phyloP scores from a whole-genome alignment of 176 grass and related monocot species.

The Coix lacrymajobi region DNA sequence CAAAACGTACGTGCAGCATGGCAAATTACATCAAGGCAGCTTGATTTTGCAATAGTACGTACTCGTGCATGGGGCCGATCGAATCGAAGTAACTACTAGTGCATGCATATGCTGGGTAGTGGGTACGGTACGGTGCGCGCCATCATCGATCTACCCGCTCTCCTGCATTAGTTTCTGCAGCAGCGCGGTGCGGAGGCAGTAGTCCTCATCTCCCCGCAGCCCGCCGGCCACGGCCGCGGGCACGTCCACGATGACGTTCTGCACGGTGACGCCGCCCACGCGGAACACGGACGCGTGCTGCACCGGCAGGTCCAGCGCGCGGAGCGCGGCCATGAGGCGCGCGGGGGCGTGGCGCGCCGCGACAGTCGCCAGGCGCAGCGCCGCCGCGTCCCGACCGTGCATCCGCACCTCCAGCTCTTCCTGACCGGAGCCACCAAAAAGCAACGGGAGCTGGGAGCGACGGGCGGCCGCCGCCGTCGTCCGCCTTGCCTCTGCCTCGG shows the following conservation, averaged over 20 bases:
- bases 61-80: too few relatives aligned
- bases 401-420: constrained; percentile 15
- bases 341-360: constrained; percentile 15
- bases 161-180: too few relatives aligned
- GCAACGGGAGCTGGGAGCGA: not conserved
- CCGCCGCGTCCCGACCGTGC: constrained; percentile 24
- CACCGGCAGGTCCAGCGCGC: constrained; percentile 27
- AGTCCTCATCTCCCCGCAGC: constrained; percentile 18
- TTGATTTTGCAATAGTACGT: too few relatives aligned
- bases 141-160: too few relatives aligned
- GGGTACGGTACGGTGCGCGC: too few relatives aligned
- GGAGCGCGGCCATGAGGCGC: constrained; percentile 33
- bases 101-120: too few relatives aligned
- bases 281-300: constrained; percentile 18
- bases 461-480: too few relatives aligned
- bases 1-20: too few relatives aligned
- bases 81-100: too few relatives aligned
- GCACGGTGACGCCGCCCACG: constrained; percentile 30
- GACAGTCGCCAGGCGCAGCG: not conserved
- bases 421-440: not conserved
- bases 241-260: constrained; percentile 33
- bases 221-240: too few relatives aligned
- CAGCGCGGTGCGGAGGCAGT: constrained; percentile 24
- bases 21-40: too few relatives aligned
- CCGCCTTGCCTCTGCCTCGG: not conserved